These are phyloP conservation scores for Talaromyces sp. DNA, from an alignment of 2,329 filamentous ascomycete species.

Conservation along the genomic window DNA sequence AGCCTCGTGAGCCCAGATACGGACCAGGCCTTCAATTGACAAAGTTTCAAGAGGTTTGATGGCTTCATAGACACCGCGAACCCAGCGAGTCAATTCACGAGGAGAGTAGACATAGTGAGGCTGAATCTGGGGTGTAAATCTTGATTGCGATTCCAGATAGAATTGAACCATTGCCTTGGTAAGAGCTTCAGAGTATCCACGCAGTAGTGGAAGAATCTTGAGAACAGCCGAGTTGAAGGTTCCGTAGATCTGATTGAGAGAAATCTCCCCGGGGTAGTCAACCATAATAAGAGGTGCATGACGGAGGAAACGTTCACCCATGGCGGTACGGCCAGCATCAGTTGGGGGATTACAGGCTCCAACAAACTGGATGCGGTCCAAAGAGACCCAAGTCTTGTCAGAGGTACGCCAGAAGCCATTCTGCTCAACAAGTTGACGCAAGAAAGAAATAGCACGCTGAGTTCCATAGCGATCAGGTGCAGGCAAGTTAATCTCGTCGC, in stretches of 20 bases:
- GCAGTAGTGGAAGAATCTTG: conserved; percentile 93
- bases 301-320: conserved; percentile 90
- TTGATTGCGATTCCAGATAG: conserved; percentile 89
- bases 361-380: conserved; percentile 98
- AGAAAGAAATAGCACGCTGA: conserved; percentile 94
- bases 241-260: conserved; percentile 95
- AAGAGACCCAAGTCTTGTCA: conserved; percentile 95
- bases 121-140: conserved; percentile 95
- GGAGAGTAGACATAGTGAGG: conserved; percentile 99
- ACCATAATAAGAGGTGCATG: conserved; percentile 99
- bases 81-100: conserved; percentile 97
- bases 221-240: conserved; percentile 96
- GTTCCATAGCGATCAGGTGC: conserved; percentile 97
- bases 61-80: conserved; percentile 94
- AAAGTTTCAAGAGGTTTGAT: conserved; percentile 89
- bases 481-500: conserved; percentile 98
- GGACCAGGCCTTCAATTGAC: conserved; percentile 84
- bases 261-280: conserved; percentile 94
- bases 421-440: conserved; percentile 96
- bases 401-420: conserved; percentile 99
- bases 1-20: conserved; percentile 98
- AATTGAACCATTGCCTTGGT: conserved; percentile 98
- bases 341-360: conserved; percentile 98
- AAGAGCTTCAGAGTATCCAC: conserved; percentile 89
- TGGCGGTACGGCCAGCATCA: conserved; percentile 91